Evolutionary conservation across 768 basidiomycete species (phyloP).

Genomic region (Boletus reticuloceps): DNA sequence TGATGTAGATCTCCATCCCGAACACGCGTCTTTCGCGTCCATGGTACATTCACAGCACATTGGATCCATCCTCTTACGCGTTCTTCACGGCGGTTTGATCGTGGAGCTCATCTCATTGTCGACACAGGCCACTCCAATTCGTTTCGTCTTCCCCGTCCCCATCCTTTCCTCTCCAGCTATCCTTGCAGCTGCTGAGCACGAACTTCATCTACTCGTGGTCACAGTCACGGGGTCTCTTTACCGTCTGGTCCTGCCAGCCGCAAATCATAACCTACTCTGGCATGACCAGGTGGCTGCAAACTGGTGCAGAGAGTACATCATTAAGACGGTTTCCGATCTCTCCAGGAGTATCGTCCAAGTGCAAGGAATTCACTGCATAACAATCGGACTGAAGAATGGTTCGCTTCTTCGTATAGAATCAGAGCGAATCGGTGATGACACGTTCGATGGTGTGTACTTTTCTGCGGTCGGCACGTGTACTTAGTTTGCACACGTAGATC

Average conservation of each 20-base stretch:
- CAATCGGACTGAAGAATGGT: constrained; percentile 59
- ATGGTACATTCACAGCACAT: constrained; percentile 54
- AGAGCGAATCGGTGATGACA: constrained; percentile 52
- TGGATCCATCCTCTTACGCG: constrained; percentile 69
- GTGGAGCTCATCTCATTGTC: constrained; percentile 78
- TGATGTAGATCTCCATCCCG: constrained; percentile 46
- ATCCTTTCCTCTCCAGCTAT: constrained; percentile 65
- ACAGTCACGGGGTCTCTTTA: constrained; percentile 70
- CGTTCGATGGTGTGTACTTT: constrained; percentile 48
- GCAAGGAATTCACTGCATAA: constrained; percentile 65
- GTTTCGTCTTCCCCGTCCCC: constrained; percentile 73
- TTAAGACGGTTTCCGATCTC: constrained; percentile 50
- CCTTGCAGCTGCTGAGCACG: constrained; percentile 44
- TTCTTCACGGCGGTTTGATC: constrained; percentile 71
- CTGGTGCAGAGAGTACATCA: constrained; percentile 66
- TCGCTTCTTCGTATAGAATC: constrained; percentile 69
- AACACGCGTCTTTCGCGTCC: constrained; percentile 71
- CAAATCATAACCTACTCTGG: constrained; percentile 55
- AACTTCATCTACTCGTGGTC: constrained; percentile 69
- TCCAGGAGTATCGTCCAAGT: constrained; percentile 54
- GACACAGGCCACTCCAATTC: constrained; percentile 59
- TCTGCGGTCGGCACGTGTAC: constrained; percentile 4
- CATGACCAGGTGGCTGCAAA: constrained; percentile 48
- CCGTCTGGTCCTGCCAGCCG: constrained; percentile 64
- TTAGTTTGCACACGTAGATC: constrained; percentile 43